Percentiles rank a stretch among this genome's conserved stretches.
phyloP scores from a whole-genome alignment of 2,329 filamentous ascomycete genomes.

The Myriosclerotinia scirpicola region DNA sequence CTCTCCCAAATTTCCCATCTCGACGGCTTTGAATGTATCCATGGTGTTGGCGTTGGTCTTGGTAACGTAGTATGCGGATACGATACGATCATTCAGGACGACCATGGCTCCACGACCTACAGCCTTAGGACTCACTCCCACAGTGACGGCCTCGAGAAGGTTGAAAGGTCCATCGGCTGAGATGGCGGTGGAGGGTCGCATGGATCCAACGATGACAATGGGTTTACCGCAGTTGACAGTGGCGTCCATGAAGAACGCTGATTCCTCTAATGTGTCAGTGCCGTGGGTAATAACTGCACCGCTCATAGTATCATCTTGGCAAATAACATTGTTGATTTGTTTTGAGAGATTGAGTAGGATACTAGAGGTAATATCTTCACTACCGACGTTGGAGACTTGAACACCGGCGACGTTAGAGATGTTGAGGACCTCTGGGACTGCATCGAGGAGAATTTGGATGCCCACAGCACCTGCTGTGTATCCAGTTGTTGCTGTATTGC shows the following conservation, averaged over 20 bases:
- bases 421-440: constrained; percentile 55
- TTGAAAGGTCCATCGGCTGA: constrained; percentile 64
- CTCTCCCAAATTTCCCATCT: constrained; percentile 57
- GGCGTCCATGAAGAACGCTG: constrained; percentile 61
- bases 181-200: constrained; percentile 62
- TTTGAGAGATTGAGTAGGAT: constrained; percentile 51
- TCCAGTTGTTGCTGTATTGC: constrained; percentile 52
- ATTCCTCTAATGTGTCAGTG: constrained; percentile 65
- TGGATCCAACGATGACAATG: constrained; percentile 59
- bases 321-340: constrained; percentile 48
- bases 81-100: constrained; percentile 62
- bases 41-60: constrained; percentile 64
- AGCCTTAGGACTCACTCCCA: constrained; percentile 51
- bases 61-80: constrained; percentile 56
- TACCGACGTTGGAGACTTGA: constrained; percentile 53
- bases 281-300: constrained; percentile 63
- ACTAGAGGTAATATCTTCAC: constrained; percentile 49
- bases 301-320: constrained; percentile 39
- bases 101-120: constrained; percentile 57
- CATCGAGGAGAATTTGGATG: constrained; percentile 49
- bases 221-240: constrained; percentile 59
- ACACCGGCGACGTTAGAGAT: constrained; percentile 55
- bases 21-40: constrained; percentile 60
- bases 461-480: constrained; percentile 49
- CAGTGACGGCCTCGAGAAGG: constrained; percentile 58